A percentile compares a stretch with the other conserved stretches of the same genome.
Evolutionary conservation across 2,329 filamentous ascomycete genomes (phyloP).

Genomic region (Trichoderma sp.): DNA sequence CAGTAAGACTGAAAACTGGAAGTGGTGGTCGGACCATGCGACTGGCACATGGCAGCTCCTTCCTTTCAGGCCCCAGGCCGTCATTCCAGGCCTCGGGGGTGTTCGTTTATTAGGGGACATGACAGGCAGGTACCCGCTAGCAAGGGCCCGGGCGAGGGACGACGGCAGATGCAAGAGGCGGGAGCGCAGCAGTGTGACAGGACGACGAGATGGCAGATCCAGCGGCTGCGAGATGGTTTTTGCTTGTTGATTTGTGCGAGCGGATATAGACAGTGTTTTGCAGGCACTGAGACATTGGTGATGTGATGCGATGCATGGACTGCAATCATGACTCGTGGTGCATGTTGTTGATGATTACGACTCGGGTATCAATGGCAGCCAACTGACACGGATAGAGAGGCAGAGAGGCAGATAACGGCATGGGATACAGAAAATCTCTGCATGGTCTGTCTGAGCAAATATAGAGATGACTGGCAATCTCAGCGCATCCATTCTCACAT

Average conservation of each 20-base stretch:
- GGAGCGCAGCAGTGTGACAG: not conserved
- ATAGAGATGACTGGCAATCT: too few species aligned
- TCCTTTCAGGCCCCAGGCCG: too few species aligned
- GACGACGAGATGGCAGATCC: too few species aligned
- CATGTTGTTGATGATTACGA: not conserved
- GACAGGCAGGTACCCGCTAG: conserved; percentile 21
- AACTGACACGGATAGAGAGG: not conserved
- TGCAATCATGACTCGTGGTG: too few species aligned
- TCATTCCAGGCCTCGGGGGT: not conserved
- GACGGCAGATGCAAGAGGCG: not conserved
- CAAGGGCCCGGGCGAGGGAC: not conserved
- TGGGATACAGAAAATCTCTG: too few species aligned
- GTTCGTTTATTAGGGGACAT: conserved; percentile 26
- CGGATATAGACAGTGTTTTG: too few species aligned
- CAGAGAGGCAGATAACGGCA: too few species aligned
- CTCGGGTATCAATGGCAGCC: not conserved
- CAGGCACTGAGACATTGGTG: not conserved
- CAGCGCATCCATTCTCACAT: too few species aligned
- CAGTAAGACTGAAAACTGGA: not conserved
- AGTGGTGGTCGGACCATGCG: conserved; percentile 23
- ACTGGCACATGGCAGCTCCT: conserved; percentile 26
- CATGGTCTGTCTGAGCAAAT: too few species aligned
- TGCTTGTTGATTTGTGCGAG: not conserved
- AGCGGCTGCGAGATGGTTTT: too few species aligned
- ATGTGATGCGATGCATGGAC: too few species aligned